A percentile compares a stretch with the other conserved stretches of the same genome.
These are phyloP conservation scores for Coemansia sp. DNA, from an alignment of 192 early-diverging fungal species.

Conservation along the genomic window DNA sequence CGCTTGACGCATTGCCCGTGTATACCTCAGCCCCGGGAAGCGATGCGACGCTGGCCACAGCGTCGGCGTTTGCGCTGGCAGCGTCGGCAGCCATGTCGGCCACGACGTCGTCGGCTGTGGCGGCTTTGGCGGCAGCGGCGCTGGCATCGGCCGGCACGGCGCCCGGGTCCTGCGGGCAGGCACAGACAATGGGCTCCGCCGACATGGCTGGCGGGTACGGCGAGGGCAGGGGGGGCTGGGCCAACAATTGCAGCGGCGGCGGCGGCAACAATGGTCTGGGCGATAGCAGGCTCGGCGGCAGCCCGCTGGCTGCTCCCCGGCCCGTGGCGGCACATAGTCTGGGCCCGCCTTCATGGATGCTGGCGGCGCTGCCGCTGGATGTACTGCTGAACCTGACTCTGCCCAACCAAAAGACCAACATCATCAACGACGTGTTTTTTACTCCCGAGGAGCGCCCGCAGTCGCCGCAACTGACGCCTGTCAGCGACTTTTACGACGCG, in stretches of 20 bases:
- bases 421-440: conserved; percentile 52
- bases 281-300: conserved; percentile 19
- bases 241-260: conserved; percentile 3
- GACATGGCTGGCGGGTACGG: not conserved
- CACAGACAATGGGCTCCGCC: conserved; percentile 13
- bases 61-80: conserved; percentile 42
- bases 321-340: conserved; percentile 46
- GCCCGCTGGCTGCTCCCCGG: conserved; percentile 45
- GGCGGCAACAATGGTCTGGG: conserved; percentile 7
- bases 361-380: conserved; percentile 43
- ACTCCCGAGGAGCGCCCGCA: conserved; percentile 45
- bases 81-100: conserved; percentile 4
- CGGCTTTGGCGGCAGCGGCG: conserved; percentile 11
- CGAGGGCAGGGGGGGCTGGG: conserved; percentile 3
- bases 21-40: not conserved
- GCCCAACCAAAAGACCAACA: conserved; percentile 30
- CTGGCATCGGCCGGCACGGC: conserved; percentile 4
- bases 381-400: conserved; percentile 30
- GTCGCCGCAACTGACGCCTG: conserved; percentile 45
- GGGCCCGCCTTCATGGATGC: conserved; percentile 41
- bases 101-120: conserved; percentile 1
- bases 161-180: conserved; percentile 1
- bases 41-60: conserved; percentile 5
- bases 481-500: conserved; percentile 42
- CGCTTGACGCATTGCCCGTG: not conserved